These are phyloP conservation scores for Globisporangium orthogonon DNA, from an alignment of 352 stramenopile genomes.

Conservation along the genomic window DNA sequence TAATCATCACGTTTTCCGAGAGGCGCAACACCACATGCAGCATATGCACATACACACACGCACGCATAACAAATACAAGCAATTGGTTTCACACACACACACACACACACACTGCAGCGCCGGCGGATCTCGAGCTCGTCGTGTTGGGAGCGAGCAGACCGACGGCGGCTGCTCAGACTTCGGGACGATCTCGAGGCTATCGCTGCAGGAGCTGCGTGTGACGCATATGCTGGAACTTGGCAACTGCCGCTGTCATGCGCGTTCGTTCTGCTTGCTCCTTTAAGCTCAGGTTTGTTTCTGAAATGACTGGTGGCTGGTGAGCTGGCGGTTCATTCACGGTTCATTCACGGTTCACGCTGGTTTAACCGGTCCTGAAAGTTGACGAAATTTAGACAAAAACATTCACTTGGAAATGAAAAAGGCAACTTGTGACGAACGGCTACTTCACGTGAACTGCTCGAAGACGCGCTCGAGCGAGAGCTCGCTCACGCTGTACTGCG, in stretches of 20 bases:
- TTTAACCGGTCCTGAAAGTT: not conserved
- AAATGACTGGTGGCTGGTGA: not conserved
- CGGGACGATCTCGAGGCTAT: too few species aligned
- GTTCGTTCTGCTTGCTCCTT: too few species aligned
- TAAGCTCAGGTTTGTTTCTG: too few species aligned
- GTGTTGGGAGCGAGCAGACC: too few species aligned
- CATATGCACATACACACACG: slow-evolving; percentile 7
- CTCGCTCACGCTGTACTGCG: slow-evolving; percentile 90
- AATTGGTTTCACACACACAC: not conserved
- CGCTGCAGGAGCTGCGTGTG: not conserved
- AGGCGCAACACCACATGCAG: slow-evolving; percentile 10
- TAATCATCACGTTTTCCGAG: slow-evolving; percentile 81
- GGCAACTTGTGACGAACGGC: not conserved
- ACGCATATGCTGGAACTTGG: not conserved
- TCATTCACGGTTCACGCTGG: not conserved
- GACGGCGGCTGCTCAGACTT: too few species aligned
- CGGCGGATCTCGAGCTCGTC: too few species aligned
- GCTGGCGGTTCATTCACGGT: not conserved
- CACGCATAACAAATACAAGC: not conserved
- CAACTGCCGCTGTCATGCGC: not conserved
- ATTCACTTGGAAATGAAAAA: not conserved
- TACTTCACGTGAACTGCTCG: slow-evolving; percentile 81
- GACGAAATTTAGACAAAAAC: too few species aligned
- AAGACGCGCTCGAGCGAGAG: slow-evolving; percentile 92
- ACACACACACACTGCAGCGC: not conserved